Evolutionary conservation across 352 stramenopile species (phyloP).

Genomic region (Phytophthora pinifolia): DNA sequence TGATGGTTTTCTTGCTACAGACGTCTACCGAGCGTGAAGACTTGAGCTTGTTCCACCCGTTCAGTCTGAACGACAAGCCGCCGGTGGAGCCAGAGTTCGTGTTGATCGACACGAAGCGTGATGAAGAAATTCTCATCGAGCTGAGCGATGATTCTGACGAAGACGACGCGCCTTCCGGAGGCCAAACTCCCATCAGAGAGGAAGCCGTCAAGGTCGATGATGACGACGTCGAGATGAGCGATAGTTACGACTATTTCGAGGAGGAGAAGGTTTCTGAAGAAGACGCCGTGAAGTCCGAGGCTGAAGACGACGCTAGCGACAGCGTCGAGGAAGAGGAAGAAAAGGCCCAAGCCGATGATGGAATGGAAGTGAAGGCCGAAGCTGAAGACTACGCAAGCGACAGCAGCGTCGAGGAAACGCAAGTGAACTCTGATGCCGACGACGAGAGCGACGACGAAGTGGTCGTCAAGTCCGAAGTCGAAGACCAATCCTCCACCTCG

Average conservation of each 20-base stretch:
- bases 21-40: constrained; percentile 42
- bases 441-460: neutral
- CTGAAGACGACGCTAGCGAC: too few relatives aligned
- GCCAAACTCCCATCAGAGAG: neutral
- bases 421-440: constrained; percentile 9
- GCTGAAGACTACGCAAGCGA: too few relatives aligned
- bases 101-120: constrained; percentile 32
- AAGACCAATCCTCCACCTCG: neutral
- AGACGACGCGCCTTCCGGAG: neutral
- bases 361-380: too few relatives aligned
- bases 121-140: constrained; percentile 17
- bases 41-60: constrained; percentile 30
- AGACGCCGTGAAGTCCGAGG: constrained; percentile 11
- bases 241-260: neutral
- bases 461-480: constrained; percentile 1
- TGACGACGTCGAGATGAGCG: constrained; percentile 10
- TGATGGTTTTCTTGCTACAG: constrained; percentile 17
- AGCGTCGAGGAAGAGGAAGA: too few relatives aligned
- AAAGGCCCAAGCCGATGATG: too few relatives aligned
- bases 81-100: constrained; percentile 31
- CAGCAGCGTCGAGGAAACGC: too few relatives aligned
- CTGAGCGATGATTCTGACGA: constrained; percentile 7
- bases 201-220: constrained; percentile 6
- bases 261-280: constrained; percentile 9
- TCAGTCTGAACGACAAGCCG: constrained; percentile 29